phyloP scores from a whole-genome alignment of 73 alveolate species.

The Stentor coeruleus region DNA sequence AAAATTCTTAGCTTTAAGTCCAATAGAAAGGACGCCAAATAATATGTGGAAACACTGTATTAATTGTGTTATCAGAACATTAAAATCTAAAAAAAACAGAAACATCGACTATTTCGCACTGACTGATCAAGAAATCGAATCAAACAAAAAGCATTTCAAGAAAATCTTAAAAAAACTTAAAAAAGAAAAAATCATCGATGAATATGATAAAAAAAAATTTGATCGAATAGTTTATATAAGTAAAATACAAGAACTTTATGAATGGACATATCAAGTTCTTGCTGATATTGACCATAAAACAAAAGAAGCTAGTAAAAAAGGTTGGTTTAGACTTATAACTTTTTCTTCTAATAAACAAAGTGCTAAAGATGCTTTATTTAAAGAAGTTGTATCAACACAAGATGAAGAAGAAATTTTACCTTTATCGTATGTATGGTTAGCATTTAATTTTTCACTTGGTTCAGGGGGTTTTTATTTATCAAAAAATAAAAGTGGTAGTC shows the following conservation, averaged over 20 bases:
- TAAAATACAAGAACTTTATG: neutral
- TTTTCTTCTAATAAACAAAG: too few species aligned
- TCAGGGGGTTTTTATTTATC: neutral
- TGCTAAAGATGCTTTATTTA: neutral
- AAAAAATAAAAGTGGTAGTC: neutral
- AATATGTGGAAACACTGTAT: neutral
- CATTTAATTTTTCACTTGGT: neutral
- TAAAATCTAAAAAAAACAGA: neutral
- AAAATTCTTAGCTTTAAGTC: constrained; percentile 7
- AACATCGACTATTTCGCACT: neutral
- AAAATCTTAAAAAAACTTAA: neutral
- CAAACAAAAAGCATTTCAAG: neutral
- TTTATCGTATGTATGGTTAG: constrained; percentile 1
- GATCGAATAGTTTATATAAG: constrained; percentile 5
- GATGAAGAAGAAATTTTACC: neutral
- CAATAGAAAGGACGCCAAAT: neutral
- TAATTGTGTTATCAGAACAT: constrained; percentile 6
- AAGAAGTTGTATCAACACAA: neutral
- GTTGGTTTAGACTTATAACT: neutral
- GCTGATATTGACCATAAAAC: neutral
- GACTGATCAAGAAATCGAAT: neutral
- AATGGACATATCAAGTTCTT: constrained; percentile 16
- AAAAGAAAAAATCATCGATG: neutral
- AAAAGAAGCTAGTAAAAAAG: neutral
- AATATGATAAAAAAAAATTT: neutral